Evolutionary conservation across 192 early-diverging fungal genomes (phyloP).

Genomic region (Coemansia sp.): DNA sequence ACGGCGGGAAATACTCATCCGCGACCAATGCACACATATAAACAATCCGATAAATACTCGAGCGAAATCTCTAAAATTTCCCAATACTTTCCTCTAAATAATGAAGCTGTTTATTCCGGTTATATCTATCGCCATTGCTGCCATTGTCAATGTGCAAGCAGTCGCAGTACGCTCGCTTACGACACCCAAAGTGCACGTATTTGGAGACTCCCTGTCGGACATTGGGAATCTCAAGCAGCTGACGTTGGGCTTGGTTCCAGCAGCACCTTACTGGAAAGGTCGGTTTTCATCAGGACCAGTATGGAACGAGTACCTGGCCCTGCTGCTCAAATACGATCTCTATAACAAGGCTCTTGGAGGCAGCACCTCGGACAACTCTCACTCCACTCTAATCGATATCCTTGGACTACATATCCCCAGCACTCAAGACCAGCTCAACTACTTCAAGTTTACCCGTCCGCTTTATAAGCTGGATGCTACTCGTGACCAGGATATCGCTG

Average conservation of each 20-base stretch:
- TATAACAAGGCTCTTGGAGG: conserved; percentile 42
- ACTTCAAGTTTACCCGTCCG: conserved; percentile 26
- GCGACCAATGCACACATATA: no score
- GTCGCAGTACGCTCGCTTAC: neutral
- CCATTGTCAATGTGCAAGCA: conserved; percentile 9
- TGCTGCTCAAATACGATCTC: conserved; percentile 16
- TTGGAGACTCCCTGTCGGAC: conserved; percentile 41
- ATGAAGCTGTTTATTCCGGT: conserved; percentile 18
- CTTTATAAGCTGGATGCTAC: conserved; percentile 10
- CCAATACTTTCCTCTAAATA: neutral
- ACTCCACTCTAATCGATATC: conserved; percentile 17
- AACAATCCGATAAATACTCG: no score
- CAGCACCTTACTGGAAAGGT: conserved; percentile 31
- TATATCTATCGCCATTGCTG: neutral
- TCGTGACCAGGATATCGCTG: conserved; percentile 18
- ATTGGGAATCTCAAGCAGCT: conserved; percentile 29
- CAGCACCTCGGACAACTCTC: conserved; percentile 19
- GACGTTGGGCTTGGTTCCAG: conserved; percentile 27
- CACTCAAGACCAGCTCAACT: conserved; percentile 38
- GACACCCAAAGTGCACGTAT: conserved; percentile 21
- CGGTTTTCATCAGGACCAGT: conserved; percentile 33
- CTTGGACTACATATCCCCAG: conserved; percentile 18
- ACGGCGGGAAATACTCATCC: no score
- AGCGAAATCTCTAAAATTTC: no score
- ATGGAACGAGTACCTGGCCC: conserved; percentile 37